phyloP scores from a whole-genome alignment of 495 filamentous ascomycete genomes.

The Hypoxylon lenormandii region DNA sequence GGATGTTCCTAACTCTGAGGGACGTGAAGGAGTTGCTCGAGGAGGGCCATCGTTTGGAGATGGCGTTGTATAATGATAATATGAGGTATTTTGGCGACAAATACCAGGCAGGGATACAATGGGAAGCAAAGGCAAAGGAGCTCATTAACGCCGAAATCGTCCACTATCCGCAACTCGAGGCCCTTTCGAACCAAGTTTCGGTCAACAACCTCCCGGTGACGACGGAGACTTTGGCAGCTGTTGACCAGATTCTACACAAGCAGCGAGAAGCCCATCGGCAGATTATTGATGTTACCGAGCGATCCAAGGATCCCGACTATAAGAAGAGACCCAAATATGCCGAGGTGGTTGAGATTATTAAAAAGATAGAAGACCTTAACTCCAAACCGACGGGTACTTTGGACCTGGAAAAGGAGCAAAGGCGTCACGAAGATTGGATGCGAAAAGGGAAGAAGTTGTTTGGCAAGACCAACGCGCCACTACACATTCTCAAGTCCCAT shows the following conservation, averaged over 20 bases:
- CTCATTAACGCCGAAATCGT: conserved; percentile 88
- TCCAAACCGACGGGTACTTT: conserved; percentile 90
- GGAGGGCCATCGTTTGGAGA: conserved; percentile 76
- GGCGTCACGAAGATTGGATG: conserved; percentile 99
- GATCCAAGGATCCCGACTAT: conserved; percentile 78
- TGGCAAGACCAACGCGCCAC: conserved; percentile 95
- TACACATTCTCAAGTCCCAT: conserved; percentile 92
- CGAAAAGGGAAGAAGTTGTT: conserved; percentile 97
- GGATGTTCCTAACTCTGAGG: conserved; percentile 72
- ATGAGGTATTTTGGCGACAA: conserved; percentile 80
- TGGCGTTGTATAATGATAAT: conserved; percentile 81
- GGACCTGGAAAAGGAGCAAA: conserved; percentile 94
- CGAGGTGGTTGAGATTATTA: conserved; percentile 89
- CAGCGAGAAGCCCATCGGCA: conserved; percentile 93
- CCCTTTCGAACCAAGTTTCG: conserved; percentile 78
- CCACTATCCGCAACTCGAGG: conserved; percentile 94
- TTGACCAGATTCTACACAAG: conserved; percentile 94
- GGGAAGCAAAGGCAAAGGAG: conserved; percentile 95
- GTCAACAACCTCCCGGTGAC: conserved; percentile 83
- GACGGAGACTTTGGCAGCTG: conserved; percentile 78
- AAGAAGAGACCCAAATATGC: conserved; percentile 86
- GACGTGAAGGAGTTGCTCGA: conserved; percentile 83
- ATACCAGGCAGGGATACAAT: conserved; percentile 78
- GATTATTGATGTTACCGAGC: conserved; percentile 81
- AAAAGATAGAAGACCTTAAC: conserved; percentile 84